Evolutionary conservation across 2,329 filamentous ascomycete genomes (phyloP).

Genomic region (Ilyonectria robusta): DNA sequence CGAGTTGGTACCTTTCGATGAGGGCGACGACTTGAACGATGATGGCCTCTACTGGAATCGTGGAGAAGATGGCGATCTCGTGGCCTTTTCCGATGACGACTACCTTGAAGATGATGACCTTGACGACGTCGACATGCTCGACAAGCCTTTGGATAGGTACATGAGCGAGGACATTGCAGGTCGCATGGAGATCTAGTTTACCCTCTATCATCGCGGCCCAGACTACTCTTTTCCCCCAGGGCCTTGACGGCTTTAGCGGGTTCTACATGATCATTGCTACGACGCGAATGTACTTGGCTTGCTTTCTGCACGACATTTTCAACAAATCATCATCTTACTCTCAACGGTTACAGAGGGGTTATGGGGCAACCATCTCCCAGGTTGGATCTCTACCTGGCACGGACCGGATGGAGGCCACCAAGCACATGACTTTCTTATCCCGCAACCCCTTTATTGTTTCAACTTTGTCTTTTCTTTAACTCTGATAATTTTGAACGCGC

Average conservation of each 20-base stretch:
- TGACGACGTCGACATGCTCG: slow-evolving; percentile 57
- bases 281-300: slow-evolving; percentile 7
- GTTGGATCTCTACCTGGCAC: background rate
- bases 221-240: background rate
- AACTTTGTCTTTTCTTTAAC: slow-evolving; percentile 27
- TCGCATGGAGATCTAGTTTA: slow-evolving; percentile 71
- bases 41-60: slow-evolving; percentile 71
- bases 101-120: slow-evolving; percentile 64
- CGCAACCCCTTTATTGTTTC: slow-evolving; percentile 30
- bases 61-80: slow-evolving; percentile 70
- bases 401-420: slow-evolving; percentile 18
- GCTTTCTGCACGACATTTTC: slow-evolving; percentile 31
- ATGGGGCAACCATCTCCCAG: background rate
- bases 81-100: slow-evolving; percentile 67
- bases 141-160: slow-evolving; percentile 64
- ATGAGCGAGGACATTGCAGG: slow-evolving; percentile 75
- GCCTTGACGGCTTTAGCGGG: background rate
- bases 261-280: slow-evolving; percentile 19
- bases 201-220: slow-evolving; percentile 11
- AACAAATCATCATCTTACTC: slow-evolving; percentile 40
- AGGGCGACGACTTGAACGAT: slow-evolving; percentile 62
- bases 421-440: slow-evolving; percentile 29
- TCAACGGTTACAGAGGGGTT: slow-evolving; percentile 5
- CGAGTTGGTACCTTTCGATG: slow-evolving; percentile 61
- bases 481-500: slow-evolving; percentile 42